These are phyloP conservation scores for Crucibulum cyathiforme DNA, from an alignment of 1,284 basidiomycete species.

Conservation along the genomic window DNA sequence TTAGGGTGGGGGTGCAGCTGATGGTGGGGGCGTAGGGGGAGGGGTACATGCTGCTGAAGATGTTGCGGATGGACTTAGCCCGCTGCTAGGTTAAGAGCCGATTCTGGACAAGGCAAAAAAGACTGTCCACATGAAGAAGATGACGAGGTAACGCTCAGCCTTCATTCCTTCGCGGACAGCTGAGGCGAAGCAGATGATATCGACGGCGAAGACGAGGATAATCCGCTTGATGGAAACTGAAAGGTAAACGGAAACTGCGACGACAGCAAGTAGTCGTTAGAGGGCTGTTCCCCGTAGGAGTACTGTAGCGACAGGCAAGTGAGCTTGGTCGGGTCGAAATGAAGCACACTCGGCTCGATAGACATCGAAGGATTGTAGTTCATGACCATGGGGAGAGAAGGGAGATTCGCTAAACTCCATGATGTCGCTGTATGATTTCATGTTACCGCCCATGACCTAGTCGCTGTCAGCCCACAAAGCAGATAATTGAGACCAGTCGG, in stretches of 20 bases:
- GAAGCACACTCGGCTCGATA: constrained; percentile 67
- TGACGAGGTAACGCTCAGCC: constrained; percentile 50
- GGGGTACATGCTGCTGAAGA: constrained; percentile 41
- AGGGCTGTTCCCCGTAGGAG: constrained; percentile 18
- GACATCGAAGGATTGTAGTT: constrained; percentile 60
- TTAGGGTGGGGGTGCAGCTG: constrained; percentile 19
- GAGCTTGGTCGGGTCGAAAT: constrained; percentile 49
- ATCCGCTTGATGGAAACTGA: constrained; percentile 31
- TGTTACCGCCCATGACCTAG: constrained; percentile 11
- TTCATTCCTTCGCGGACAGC: constrained; percentile 36
- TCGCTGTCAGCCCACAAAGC: constrained; percentile 49
- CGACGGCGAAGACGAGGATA: constrained; percentile 43
- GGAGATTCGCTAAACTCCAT: constrained; percentile 53
- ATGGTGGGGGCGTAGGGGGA: constrained; percentile 33
- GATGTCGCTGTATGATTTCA: constrained; percentile 46
- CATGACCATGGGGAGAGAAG: constrained; percentile 53
- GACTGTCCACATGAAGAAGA: constrained; percentile 59
- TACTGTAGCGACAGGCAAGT: constrained; percentile 15
- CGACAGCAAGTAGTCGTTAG: constrained; percentile 33
- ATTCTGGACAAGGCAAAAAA: constrained; percentile 52
- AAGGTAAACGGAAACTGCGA: constrained; percentile 53
- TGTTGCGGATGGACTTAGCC: constrained; percentile 24
- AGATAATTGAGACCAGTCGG: constrained; percentile 61
- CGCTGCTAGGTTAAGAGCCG: constrained; percentile 29
- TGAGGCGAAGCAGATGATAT: constrained; percentile 28